Evolutionary conservation across 1,284 basidiomycete genomes (phyloP).

Genomic region (Apiotrichum gamsii): DNA sequence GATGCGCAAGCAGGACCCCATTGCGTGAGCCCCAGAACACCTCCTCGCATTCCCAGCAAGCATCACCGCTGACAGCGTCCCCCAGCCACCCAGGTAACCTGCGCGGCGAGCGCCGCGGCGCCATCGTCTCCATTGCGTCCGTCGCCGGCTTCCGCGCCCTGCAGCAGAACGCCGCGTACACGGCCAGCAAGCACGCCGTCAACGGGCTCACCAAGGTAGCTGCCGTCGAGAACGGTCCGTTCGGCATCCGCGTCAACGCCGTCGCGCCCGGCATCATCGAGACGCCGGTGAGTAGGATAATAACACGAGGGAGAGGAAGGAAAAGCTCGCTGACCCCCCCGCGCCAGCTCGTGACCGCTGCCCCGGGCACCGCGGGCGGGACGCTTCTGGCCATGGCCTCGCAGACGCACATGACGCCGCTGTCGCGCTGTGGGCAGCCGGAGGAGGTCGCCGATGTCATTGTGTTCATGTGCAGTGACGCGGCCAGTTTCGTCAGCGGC

Average conservation of each 20-base stretch:
- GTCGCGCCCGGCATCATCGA: slow-evolving; percentile 17
- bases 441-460: slow-evolving; percentile 33
- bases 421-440: slow-evolving; percentile 17
- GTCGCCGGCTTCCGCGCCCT: slow-evolving; percentile 7
- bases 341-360: too few species aligned
- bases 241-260: slow-evolving; percentile 16
- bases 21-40: background rate
- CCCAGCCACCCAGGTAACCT: background rate
- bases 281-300: slow-evolving; percentile 12
- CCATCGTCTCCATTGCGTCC: slow-evolving; percentile 18
- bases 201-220: slow-evolving; percentile 17
- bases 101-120: slow-evolving; percentile 17
- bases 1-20: slow-evolving; percentile 18
- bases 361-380: too few species aligned
- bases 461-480: slow-evolving; percentile 24
- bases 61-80: too few species aligned
- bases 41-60: too few species aligned
- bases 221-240: slow-evolving; percentile 13
- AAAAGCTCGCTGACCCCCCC: too few species aligned
- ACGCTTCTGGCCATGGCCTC: background rate
- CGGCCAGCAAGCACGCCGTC: slow-evolving; percentile 20
- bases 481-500: slow-evolving; percentile 31
- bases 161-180: slow-evolving; percentile 7
- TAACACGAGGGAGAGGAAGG: background rate
- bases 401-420: slow-evolving; percentile 8